Conservation (phyloP, 176 grass and related monocot species). For the Olyra latifolia region DNA sequence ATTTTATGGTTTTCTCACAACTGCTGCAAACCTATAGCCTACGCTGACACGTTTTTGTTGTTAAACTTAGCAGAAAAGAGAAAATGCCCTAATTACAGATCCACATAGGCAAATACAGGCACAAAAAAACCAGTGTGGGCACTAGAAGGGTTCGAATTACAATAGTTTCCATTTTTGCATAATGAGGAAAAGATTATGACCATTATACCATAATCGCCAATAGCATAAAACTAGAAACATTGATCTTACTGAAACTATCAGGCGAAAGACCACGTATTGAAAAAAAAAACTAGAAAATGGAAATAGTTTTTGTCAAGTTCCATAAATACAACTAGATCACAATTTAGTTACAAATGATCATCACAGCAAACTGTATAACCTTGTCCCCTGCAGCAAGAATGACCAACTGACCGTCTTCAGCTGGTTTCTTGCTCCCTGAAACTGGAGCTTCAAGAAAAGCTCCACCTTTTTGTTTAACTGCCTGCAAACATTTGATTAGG, state of each 20-base stretch:
- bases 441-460: conserved; percentile 93
- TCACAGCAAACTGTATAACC: conserved; percentile 42
- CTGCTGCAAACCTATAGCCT: background rate
- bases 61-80: background rate
- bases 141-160: conserved; percentile 14
- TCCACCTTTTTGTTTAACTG: conserved; percentile 72
- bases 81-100: background rate
- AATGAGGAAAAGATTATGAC: background rate
- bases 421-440: conserved; percentile 98
- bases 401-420: conserved; percentile 97
- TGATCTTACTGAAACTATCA: background rate
- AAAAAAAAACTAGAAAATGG: background rate
- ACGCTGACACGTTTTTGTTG: background rate
- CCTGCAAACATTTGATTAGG: conserved; percentile 50
- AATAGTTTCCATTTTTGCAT: background rate
- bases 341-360: background rate
- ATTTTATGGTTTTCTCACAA: background rate
- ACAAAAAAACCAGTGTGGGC: background rate
- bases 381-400: conserved; percentile 99
- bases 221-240: background rate
- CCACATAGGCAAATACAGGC: background rate
- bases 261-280: background rate
- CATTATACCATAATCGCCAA: background rate
- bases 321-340: background rate
- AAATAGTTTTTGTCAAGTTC: background rate